Evolutionary conservation across 176 grass and related monocot genomes (phyloP).

Genomic region (Neostapfia colusana): DNA sequence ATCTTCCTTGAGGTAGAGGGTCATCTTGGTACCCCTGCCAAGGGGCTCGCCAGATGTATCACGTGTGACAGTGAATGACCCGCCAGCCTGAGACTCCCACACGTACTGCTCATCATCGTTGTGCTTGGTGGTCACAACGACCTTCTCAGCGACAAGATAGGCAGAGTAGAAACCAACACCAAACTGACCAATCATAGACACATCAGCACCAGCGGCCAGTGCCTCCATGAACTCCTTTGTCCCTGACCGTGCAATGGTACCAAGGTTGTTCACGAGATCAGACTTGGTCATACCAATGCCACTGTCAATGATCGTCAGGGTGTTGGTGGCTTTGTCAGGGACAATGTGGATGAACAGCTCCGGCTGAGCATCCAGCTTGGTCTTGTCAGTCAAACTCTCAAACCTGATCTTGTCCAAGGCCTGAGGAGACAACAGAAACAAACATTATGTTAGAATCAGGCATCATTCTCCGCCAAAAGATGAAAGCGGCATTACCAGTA

Average conservation of each 20-base stretch:
- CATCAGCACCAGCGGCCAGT: slow-evolving; percentile 90
- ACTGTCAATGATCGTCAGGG: slow-evolving; percentile 73
- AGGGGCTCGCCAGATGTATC: slow-evolving; percentile 76
- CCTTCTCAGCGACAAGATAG: slow-evolving; percentile 88
- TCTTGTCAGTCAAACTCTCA: slow-evolving; percentile 93
- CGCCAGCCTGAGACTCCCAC: slow-evolving; percentile 97
- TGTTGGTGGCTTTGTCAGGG: slow-evolving; percentile 85
- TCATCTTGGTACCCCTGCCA: slow-evolving; percentile 92
- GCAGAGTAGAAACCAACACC: slow-evolving; percentile 97
- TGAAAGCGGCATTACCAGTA: not conserved
- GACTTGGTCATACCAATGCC: slow-evolving; percentile 98
- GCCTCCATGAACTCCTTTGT: slow-evolving; percentile 99
- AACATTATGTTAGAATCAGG: not conserved
- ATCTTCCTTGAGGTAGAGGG: slow-evolving; percentile 94
- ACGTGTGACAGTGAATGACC: slow-evolving; percentile 87
- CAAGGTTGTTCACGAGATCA: slow-evolving; percentile 95
- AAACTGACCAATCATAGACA: slow-evolving; percentile 98
- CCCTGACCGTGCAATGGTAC: slow-evolving; percentile 89
- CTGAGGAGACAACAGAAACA: slow-evolving; percentile 31
- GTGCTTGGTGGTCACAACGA: slow-evolving; percentile 83
- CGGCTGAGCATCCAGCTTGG: slow-evolving; percentile 94
- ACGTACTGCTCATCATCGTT: slow-evolving; percentile 97
- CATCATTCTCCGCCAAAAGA: not conserved
- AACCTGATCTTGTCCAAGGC: slow-evolving; percentile 98
- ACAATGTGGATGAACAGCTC: slow-evolving; percentile 93